A percentile compares a stretch with the other conserved stretches of the same genome.
These are phyloP conservation scores for Lolium perenne DNA, from an alignment of 176 grass and related monocot genomes.

Conservation along the genomic window DNA sequence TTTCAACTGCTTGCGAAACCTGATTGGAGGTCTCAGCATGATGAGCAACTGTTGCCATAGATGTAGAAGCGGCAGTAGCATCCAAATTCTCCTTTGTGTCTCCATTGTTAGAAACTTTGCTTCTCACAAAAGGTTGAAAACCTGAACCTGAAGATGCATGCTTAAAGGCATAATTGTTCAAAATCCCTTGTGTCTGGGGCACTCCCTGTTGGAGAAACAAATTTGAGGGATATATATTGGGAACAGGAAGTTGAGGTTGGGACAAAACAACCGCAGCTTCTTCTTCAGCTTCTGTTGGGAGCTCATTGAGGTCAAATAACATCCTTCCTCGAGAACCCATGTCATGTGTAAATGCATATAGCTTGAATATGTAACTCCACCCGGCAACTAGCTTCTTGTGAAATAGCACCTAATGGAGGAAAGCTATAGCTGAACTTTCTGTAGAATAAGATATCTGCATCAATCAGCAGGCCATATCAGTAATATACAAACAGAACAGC, in stretches of 20 bases:
- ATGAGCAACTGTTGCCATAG: slow-evolving; percentile 36
- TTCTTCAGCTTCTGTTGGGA: slow-evolving; percentile 76
- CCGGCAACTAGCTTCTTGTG: slow-evolving; percentile 19
- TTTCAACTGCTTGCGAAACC: slow-evolving; percentile 61
- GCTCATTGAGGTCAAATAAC: slow-evolving; percentile 98
- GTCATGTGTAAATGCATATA: slow-evolving; percentile 99
- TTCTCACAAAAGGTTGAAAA: slow-evolving; percentile 92
- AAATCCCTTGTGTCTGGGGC: slow-evolving; percentile 61
- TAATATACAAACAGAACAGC: slow-evolving; percentile 33
- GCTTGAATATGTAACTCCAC: slow-evolving; percentile 50
- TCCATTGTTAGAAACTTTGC: slow-evolving; percentile 51
- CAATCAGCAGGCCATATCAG: slow-evolving; percentile 38
- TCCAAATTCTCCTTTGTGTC: slow-evolving; percentile 41
- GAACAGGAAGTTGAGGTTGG: slow-evolving; percentile 72
- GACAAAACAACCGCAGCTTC: slow-evolving; percentile 54
- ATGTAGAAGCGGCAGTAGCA: slow-evolving; percentile 44
- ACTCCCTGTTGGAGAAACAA: slow-evolving; percentile 53
- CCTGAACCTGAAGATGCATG: slow-evolving; percentile 72
- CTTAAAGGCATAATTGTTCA: slow-evolving; percentile 90
- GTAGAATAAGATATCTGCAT: slow-evolving; percentile 52
- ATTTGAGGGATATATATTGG: slow-evolving; percentile 52
- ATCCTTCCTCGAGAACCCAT: slow-evolving; percentile 93
- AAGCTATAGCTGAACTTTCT: slow-evolving; percentile 40
- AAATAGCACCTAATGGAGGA: slow-evolving; percentile 26
- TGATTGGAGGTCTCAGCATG: slow-evolving; percentile 42